phyloP scores from a whole-genome alignment of 495 filamentous ascomycete species.

The Delitschia confertaspora region DNA sequence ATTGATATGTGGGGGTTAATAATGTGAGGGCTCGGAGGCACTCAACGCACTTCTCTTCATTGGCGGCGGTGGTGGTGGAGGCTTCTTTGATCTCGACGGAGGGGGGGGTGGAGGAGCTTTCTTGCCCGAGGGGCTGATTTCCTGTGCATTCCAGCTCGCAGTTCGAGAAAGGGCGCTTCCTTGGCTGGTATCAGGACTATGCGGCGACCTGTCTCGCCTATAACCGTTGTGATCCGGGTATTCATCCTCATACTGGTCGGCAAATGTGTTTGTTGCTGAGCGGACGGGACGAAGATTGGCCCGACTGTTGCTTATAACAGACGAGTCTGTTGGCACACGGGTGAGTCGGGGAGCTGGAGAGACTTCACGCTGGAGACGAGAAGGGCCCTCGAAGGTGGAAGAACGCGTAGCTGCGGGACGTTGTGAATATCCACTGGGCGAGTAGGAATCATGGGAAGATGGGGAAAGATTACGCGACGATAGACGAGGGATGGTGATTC shows the following conservation, averaged over 20 bases:
- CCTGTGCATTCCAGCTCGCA: conserved; percentile 23
- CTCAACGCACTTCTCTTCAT: conserved; percentile 32
- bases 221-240: conserved; percentile 43
- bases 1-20: conserved; percentile 2
- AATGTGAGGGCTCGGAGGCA: conserved; percentile 19
- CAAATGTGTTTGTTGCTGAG: conserved; percentile 46
- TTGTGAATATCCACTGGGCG: conserved; percentile 13
- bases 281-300: conserved; percentile 38
- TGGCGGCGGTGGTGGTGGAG: conserved; percentile 52
- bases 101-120: conserved; percentile 76
- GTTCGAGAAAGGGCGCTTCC: conserved; percentile 18
- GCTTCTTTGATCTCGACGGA: conserved; percentile 70
- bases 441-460: conserved; percentile 5
- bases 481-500: conserved; percentile 31
- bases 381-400: conserved; percentile 51
- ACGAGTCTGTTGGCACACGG: conserved; percentile 52
- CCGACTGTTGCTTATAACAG: conserved; percentile 38
- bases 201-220: conserved; percentile 33
- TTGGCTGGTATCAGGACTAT: conserved; percentile 34
- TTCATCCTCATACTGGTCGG: conserved; percentile 55
- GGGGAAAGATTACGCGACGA: conserved; percentile 27
- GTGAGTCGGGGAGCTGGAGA: conserved; percentile 41
- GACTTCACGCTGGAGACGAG: conserved; percentile 44
- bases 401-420: conserved; percentile 42
- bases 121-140: conserved; percentile 35